Evolutionary conservation across 192 early-diverging fungal genomes (phyloP), one percentile per base, ranked within the genome.

Genomic region (Coemansia sp.): DNA sequence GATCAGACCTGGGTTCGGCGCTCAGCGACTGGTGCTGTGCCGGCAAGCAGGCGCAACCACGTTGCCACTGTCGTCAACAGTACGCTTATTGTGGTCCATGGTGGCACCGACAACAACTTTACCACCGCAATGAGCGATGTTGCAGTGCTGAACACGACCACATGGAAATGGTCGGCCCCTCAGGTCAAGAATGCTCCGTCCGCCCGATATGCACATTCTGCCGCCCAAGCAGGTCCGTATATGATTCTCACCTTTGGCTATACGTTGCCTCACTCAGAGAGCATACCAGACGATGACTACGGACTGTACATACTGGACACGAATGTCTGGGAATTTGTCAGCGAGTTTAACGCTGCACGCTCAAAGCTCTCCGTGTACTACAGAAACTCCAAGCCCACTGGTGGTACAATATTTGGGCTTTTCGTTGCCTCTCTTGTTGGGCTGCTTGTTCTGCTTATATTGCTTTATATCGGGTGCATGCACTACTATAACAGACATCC

Each of bases 401-500:
- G 81, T 26, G 75, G 71, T n/a, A 78, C 75, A 5, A 78, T 83
- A 40, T 83, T 83, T 66, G 75, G 81, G 15, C 65, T 83, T 41
- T 48, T 75, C 53, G 64, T 77, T 8, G 75, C 81, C 10, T 83
- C 72, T 23, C 48, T 65, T 11, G 75, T 73, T 15, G 65, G 62
- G 12, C 50, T 83, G 11, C 50, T 70, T 37, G 72, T 83, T 23
- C 47, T 78, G 9, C 39, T 75, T 32, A 72, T 83, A 21, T 4
- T 83, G 58, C 23, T 32, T 13, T 83, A 77, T 42, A 74, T 83
- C 39, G 63, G 57, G 3, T 78, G 70, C 61, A 67, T 69, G 56
- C 75, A 83, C 67, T 78, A 83, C 81, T 75, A 71, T 53, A 78
- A 67, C 74, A 67, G 50, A 37, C 79, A 76, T 52, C 74, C 79